phyloP scores from a whole-genome alignment of 2,329 filamentous ascomycete species.

The Knufia fluminis region DNA sequence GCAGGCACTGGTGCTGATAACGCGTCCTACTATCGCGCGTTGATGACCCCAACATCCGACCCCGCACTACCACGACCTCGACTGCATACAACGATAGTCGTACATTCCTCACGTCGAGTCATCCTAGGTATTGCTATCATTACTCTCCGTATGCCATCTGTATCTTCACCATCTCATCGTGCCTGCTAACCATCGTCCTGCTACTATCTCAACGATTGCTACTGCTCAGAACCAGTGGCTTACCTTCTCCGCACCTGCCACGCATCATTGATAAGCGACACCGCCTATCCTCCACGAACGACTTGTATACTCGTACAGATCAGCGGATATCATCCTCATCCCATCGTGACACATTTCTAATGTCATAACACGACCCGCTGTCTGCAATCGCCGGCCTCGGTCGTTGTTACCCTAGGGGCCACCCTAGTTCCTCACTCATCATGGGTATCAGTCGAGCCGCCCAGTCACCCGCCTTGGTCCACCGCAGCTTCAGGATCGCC shows the following conservation, averaged over 20 bases:
- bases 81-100: not conserved
- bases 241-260: not conserved
- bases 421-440: not conserved
- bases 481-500: not conserved
- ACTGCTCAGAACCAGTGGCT: too few relatives aligned
- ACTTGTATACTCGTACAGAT: too few relatives aligned
- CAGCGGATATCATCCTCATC: too few relatives aligned
- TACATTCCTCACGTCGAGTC: not conserved
- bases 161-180: not conserved
- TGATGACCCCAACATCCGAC: not conserved
- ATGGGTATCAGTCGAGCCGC: conserved; percentile 6
- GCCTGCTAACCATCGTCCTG: not conserved
- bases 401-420: too few relatives aligned
- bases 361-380: too few relatives aligned
- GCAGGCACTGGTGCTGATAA: not conserved
- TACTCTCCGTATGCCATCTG: not conserved
- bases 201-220: not conserved
- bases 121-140: not conserved
- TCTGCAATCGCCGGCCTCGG: too few relatives aligned
- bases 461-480: conserved; percentile 3
- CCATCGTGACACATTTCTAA: not conserved
- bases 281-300: not conserved
- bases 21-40: not conserved
- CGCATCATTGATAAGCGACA: conserved; percentile 3
- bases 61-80: not conserved